Base-by-base conservation (phyloP, 2,329 filamentous ascomycete species). In the Scorias spongiosa region DNA sequence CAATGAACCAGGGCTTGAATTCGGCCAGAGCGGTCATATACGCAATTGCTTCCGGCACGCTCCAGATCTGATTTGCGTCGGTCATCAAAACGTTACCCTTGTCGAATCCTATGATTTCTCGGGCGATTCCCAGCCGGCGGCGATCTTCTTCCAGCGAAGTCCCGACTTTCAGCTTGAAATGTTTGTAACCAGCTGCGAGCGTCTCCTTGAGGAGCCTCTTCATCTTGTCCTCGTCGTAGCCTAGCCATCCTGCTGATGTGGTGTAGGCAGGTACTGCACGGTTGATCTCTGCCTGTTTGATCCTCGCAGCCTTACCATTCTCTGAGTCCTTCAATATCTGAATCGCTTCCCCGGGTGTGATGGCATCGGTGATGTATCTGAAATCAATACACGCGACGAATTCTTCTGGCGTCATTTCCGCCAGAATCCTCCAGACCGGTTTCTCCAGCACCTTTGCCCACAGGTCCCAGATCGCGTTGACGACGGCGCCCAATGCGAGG, bases 161-260 rank as follows among this genome's bases (percentile, higher is more conserved):
- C 34, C 86, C 86, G 39, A 93, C 86, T 70, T 94, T 94, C 61
- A 93, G 68, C 72, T 93, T 94, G 68, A 93, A 93, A 67, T 93
- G 80, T 48, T 65, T 72, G 66, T 91, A 93, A 9, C 87, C 87
- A 49, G 81, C 76, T 40, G 66, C 68, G 40, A 91, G 72, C 14
- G 84, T 89, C 64, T 91, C 80, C 47, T 76, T 65, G 50, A 93
- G 66, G 47, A 93, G 63, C 0, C 60, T 66, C 67, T 78, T 80
- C 81, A 93, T 84, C 72, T 89, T 91, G 49, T 86, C 84, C 63
- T 91, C 81, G 29, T 77, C 78, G 58, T 93, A 94, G 28, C 86
- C 86, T n/a, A 94, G 66, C 88, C 87, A 94, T 9, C 87, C 87
- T 0, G 87, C 87, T 57, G 76, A 83, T 5, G 88, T 94, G 9